These are phyloP conservation scores for Fusarium sp. DNA, from an alignment of 2,329 filamentous ascomycete species.

Conservation along the genomic window DNA sequence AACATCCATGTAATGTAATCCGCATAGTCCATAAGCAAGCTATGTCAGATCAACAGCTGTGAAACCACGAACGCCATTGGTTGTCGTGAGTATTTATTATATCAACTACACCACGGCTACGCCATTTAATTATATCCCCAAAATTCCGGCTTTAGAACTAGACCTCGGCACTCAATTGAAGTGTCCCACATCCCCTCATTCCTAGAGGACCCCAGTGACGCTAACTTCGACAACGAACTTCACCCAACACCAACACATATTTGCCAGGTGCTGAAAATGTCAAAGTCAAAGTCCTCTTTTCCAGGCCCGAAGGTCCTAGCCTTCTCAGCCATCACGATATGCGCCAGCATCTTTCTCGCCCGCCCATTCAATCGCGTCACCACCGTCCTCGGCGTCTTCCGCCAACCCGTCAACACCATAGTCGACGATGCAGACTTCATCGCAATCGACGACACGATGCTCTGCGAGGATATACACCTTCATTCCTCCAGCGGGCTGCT, in stretches of 20 bases:
- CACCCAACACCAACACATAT: not conserved
- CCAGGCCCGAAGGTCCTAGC: not conserved
- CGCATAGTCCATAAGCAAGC: too few species aligned
- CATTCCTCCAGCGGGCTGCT: constrained; percentile 61
- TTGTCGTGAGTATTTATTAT: too few species aligned
- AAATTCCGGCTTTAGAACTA: not conserved
- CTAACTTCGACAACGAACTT: not conserved
- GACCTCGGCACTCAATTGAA: not conserved
- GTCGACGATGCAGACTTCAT: constrained; percentile 49
- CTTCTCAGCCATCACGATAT: not conserved
- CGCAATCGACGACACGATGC: constrained; percentile 63
- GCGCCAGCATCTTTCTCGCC: not conserved
- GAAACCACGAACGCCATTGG: too few species aligned
- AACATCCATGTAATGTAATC: too few species aligned
- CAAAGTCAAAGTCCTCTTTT: not conserved
- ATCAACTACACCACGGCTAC: too few species aligned
- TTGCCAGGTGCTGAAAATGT: not conserved
- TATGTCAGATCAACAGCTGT: too few species aligned
- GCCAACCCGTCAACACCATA: constrained; percentile 38
- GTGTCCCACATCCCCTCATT: constrained; percentile 18
- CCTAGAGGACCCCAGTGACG: not conserved
- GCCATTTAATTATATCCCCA: too few species aligned
- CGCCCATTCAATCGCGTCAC: constrained; percentile 6
- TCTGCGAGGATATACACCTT: constrained; percentile 72
- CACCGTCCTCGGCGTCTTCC: constrained; percentile 48